Evolutionary conservation across 2,329 filamentous ascomycete genomes (phyloP), one percentile per base, ranked within the genome.

Genomic region (Zopfia rhizophila): DNA sequence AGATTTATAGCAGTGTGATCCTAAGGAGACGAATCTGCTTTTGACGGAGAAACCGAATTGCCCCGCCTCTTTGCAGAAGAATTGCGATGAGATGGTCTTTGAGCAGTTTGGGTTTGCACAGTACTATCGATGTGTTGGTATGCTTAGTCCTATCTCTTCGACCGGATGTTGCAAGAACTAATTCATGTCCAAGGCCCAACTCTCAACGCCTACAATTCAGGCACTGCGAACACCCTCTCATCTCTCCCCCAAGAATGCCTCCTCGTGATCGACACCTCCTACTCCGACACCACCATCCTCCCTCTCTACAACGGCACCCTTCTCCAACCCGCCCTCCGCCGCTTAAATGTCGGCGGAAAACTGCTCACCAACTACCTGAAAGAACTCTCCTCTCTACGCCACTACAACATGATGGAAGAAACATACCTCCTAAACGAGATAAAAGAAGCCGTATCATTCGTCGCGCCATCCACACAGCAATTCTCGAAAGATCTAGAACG

Each of bases 391-490:
- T 97, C 92, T 1, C 81, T 95, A 10, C 87, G 94, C 5, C 91
- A 97, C 65, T 96, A 95, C 72, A 93, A 97, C 68, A 92, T 99
- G 85, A 86, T 94, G 52, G 92, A 96, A 69, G 94, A 99, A 61
- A 88, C 89, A 1, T 87, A 95, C 69, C 87, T 97, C 38, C 91
- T 97, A 68, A 96, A 96, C 63, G 90, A 97, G 70, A 92, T 97
- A 72, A 99, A 99, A 67, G 94, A 99, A 68, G 82, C 87, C 4
- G 86, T 89, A 1, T 96, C 90, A 66, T 97, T 89, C 60, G 86
- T 97, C 8, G 88, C 89, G 2, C 75, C 83, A 1, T 85, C 95
- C 64, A 35, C 56, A 16, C 54, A 64, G 23, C 52, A 64, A 10
- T 97, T 97, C 70, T 77, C 79, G 18, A 65, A 70, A 5, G 90